Conservation (phyloP, 139 green algal species). For the Chlamydomonas incerta region DNA sequence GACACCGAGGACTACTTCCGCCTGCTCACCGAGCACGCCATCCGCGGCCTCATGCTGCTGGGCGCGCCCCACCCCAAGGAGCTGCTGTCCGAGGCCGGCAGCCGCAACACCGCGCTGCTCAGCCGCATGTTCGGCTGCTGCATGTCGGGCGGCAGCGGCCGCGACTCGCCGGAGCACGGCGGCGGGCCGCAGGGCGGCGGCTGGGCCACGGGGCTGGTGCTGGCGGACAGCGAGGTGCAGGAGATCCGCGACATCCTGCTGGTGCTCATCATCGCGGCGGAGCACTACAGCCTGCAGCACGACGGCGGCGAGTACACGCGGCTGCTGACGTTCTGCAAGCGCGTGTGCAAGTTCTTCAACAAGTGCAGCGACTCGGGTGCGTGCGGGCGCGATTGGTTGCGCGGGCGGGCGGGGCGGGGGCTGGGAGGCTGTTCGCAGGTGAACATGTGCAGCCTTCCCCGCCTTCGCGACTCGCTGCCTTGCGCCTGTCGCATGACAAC, state of each 20-base stretch:
- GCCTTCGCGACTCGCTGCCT: too few relatives aligned
- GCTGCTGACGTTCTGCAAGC: slow-evolving; percentile 64
- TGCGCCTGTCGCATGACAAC: too few relatives aligned
- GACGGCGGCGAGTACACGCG: slow-evolving; percentile 52
- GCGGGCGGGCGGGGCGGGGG: too few relatives aligned
- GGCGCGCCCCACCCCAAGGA: slow-evolving; percentile 52
- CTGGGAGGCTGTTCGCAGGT: too few relatives aligned
- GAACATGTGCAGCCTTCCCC: too few relatives aligned
- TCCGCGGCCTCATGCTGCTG: slow-evolving; percentile 60
- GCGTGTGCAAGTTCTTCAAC: slow-evolving; percentile 53
- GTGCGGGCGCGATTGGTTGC: not conserved
- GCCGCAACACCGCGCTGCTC: not conserved
- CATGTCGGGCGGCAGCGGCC: not conserved
- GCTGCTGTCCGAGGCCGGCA: slow-evolving; percentile 24
- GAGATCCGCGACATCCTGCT: slow-evolving; percentile 63
- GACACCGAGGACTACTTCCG: slow-evolving; percentile 60
- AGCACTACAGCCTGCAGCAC: slow-evolving; percentile 56
- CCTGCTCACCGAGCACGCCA: slow-evolving; percentile 62
- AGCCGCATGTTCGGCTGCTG: slow-evolving; percentile 17
- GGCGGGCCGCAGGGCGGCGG: not conserved
- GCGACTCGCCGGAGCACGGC: not conserved
- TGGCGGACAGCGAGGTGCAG: slow-evolving; percentile 48
- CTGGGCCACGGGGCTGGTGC: slow-evolving; percentile 31
- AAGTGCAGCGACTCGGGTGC: slow-evolving; percentile 50
- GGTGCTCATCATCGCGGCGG: slow-evolving; percentile 61